phyloP scores from a whole-genome alignment of 2,329 filamentous ascomycete species.

The Pestalotiopsis sp. region DNA sequence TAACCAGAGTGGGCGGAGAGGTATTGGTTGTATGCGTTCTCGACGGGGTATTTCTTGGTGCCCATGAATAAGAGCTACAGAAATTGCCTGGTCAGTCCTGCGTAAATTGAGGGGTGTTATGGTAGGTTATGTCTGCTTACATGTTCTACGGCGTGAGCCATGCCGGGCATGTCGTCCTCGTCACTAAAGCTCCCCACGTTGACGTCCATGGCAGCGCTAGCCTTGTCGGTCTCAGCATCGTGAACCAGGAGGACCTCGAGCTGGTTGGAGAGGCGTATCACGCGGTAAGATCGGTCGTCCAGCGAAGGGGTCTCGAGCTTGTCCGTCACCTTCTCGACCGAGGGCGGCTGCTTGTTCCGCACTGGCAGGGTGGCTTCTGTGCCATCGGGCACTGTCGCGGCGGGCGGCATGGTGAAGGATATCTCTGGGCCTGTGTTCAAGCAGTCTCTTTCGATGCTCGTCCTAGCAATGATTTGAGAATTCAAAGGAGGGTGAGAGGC shows the following conservation, averaged over 20 bases:
- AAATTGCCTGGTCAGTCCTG: background rate
- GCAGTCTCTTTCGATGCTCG: background rate
- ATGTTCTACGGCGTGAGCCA: constrained; percentile 96
- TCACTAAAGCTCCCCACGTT: constrained; percentile 87
- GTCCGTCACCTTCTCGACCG: constrained; percentile 38
- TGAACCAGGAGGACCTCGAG: constrained; percentile 92
- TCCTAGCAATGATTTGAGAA: background rate
- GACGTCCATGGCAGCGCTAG: constrained; percentile 71
- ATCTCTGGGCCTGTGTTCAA: background rate
- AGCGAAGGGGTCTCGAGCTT: constrained; percentile 35
- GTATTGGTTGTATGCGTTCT: constrained; percentile 96
- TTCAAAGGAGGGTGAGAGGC: background rate
- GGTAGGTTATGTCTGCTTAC: constrained; percentile 40
- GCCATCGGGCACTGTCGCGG: constrained; percentile 23
- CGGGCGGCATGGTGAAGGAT: constrained; percentile 13
- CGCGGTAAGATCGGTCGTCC: constrained; percentile 85
- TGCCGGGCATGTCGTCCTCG: constrained; percentile 85
- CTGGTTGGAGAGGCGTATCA: constrained; percentile 82
- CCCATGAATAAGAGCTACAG: constrained; percentile 88
- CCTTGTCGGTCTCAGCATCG: constrained; percentile 94
- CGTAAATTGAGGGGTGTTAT: background rate
- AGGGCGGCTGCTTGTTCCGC: constrained; percentile 31
- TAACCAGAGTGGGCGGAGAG: constrained; percentile 86
- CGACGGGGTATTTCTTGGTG: constrained; percentile 93
- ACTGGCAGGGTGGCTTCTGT: constrained; percentile 28